A percentile compares a stretch with the other conserved stretches of the same genome.
phyloP scores from a whole-genome alignment of 1,284 basidiomycete genomes.

The Cystobasidium pallidum region DNA sequence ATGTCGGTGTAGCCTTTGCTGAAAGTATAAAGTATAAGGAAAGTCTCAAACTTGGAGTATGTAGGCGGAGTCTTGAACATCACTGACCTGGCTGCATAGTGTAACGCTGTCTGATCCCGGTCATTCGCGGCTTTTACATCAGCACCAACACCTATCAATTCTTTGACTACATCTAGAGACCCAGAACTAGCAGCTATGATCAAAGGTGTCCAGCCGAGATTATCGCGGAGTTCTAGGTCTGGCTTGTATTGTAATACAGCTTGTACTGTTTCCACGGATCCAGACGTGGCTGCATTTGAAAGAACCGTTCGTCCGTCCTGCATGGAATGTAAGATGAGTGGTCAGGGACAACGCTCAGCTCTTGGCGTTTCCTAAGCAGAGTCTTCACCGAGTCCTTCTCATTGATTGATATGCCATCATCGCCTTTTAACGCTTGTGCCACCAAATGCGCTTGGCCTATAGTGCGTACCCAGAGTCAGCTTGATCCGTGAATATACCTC shows the following conservation, averaged over 20 bases:
- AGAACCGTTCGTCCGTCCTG: constrained; percentile 86
- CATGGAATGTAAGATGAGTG: too few relatives aligned
- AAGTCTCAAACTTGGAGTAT: neutral
- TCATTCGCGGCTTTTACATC: constrained; percentile 78
- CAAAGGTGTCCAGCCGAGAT: constrained; percentile 79
- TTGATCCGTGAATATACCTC: too few relatives aligned
- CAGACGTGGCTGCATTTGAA: constrained; percentile 83
- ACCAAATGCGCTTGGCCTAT: constrained; percentile 17
- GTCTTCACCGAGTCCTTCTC: constrained; percentile 45
- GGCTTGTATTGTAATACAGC: constrained; percentile 72
- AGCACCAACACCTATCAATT: constrained; percentile 81
- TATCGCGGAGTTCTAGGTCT: constrained; percentile 73
- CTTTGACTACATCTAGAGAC: constrained; percentile 72
- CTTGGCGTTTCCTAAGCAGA: neutral
- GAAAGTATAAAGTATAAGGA: neutral
- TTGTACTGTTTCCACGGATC: constrained; percentile 68
- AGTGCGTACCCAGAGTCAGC: too few relatives aligned
- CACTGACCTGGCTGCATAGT: constrained; percentile 59
- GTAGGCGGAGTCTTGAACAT: too few relatives aligned
- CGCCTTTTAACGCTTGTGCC: constrained; percentile 13
- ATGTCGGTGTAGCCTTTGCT: constrained; percentile 63
- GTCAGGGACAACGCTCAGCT: neutral
- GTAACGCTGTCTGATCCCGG: constrained; percentile 83
- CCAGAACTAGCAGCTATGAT: constrained; percentile 87
- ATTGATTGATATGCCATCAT: constrained; percentile 28